Base-by-base conservation (phyloP, 164 flowering plant genomes). In the Protea cynaroides region DNA sequence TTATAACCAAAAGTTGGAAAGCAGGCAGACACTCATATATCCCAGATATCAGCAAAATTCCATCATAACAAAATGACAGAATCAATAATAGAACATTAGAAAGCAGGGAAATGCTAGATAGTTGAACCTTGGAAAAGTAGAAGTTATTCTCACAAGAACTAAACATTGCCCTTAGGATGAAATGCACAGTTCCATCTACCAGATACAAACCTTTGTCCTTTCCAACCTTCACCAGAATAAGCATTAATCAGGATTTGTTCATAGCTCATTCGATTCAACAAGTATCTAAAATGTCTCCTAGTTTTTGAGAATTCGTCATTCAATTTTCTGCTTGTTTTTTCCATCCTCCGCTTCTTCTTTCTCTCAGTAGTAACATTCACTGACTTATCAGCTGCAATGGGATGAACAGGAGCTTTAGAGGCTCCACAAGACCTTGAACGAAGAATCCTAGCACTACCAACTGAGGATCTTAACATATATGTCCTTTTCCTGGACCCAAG, bases 181-280 rank as follows among this genome's bases (percentile, higher is more conserved):
- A 10, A 40, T 58, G 56, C 22, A 21, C 17, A 25, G 21, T 24
- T 25, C 21, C 25, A 12, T 44, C 43, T 44, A 63, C 49, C 46
- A 66, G 18, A 37, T 61, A 68, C 86, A 66, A 57, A 92, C 98
- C 94, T 92, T 68, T 68, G 80, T 56, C 93, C 84, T 76, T 82
- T 92, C 98, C 96, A 92, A 44, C 98, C 98, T 74, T 92, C 96
- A 37, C 85, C 81, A 71, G 95, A 82, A 71, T 89, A 92, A 38
- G 92, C 98, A 65, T 81, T 86, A 53, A 92, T 90, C 58, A 88
- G 74, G 74, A 69, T 86, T 66, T 79, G 87, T 75, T 92, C 96
- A 65, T 64, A 79, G 43, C 60, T 60, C 43, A 74, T 74, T 63
- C 80, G 73, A 53, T 43, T 60, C 60, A 76, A 34, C 34, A 79